Base-by-base conservation (phyloP, 2,329 filamentous ascomycete genomes). In the Rhynchosporium agropyri region DNA sequence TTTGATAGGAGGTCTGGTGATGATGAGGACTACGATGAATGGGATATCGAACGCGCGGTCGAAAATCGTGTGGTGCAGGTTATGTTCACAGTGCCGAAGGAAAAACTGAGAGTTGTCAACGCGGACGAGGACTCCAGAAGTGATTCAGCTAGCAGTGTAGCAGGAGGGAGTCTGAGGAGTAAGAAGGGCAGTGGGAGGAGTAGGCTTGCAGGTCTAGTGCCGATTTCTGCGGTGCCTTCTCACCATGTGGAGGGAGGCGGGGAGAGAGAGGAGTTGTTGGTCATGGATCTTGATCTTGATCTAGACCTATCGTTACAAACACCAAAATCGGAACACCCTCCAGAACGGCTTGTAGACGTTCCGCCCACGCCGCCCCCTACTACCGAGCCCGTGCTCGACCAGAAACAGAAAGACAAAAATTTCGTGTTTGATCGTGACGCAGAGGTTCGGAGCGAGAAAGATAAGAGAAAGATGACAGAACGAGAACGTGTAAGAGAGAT, bases 61-160 rank as follows among this genome's bases (percentile, higher is more conserved):
- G 87, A 91, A 77, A 84, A 84, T 63, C 78, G 89, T 28, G 80
- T 90, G 8, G 89, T 93, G 65, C 90, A 93, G 75, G 84, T 92
- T 72, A 95, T 96, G 85, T 98, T 97, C 76, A 97, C 94, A 0
- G 92, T 97, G 64, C 94, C 95, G 2, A 92, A 89, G 75, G 89
- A 94, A 76, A 86, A 87, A 69, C 77, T 98, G 66, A 80, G 94
- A 31, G 92, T 98, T n/a, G 94, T 97, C 26, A 98, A 98, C 74
- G 88, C 85, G 57, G 89, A 89, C 71, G 77, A 80, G n/a, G 75
- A 74, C 66, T 79, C 80, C 66, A 74, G 74, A 62, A 79, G 77
- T 61, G 58, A 60, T 12, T 74, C 77, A 6, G 60, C 31, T 9
- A 53, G 50, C 20, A 50, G 48, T 20, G 55, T 49, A n/a, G 50